Evolutionary conservation across 805 yeast species (phyloP).

Genomic region (Metschnikowia cerradonensis): DNA sequence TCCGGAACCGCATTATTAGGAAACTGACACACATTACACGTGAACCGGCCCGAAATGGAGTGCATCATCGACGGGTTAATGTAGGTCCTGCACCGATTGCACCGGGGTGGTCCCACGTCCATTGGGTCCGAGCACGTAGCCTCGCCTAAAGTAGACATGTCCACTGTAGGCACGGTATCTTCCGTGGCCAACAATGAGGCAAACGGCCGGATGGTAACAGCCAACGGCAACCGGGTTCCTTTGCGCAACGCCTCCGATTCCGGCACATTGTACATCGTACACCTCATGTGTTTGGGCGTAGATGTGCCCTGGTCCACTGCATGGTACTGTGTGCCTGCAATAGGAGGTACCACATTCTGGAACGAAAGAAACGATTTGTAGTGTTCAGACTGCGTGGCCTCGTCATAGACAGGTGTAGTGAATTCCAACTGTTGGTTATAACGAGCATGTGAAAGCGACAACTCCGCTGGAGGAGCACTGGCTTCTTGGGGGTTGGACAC

Average conservation of each 20-base stretch:
- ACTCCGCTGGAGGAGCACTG: conserved; percentile 9
- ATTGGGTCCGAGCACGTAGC: conserved; percentile 20
- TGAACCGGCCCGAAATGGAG: conserved; percentile 56
- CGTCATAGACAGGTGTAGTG: conserved; percentile 12
- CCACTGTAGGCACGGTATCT: conserved; percentile 66
- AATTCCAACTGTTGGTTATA: conserved; percentile 13
- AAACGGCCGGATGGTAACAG: conserved; percentile 79
- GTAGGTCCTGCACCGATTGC: conserved; percentile 88
- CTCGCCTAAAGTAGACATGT: conserved; percentile 43
- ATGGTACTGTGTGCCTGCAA: conserved; percentile 65
- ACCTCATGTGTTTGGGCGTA: conserved; percentile 71
- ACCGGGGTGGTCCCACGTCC: conserved; percentile 72
- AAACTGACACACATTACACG: conserved; percentile 85
- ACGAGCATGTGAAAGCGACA: conserved; percentile 13
- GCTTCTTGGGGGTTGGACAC: conserved; percentile 10
- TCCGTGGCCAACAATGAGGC: conserved; percentile 52
- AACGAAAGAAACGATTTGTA: conserved; percentile 60
- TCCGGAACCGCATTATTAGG: conserved; percentile 60
- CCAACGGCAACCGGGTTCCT: conserved; percentile 74
- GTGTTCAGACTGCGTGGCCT: conserved; percentile 5
- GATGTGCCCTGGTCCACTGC: conserved; percentile 82
- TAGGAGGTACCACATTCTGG: conserved; percentile 78
- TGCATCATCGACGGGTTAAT: conserved; percentile 79
- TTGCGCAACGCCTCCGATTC: conserved; percentile 63
- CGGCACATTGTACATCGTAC: conserved; percentile 83